phyloP scores from a whole-genome alignment of 306 rosid genomes.

The Canavalia ensiformis region DNA sequence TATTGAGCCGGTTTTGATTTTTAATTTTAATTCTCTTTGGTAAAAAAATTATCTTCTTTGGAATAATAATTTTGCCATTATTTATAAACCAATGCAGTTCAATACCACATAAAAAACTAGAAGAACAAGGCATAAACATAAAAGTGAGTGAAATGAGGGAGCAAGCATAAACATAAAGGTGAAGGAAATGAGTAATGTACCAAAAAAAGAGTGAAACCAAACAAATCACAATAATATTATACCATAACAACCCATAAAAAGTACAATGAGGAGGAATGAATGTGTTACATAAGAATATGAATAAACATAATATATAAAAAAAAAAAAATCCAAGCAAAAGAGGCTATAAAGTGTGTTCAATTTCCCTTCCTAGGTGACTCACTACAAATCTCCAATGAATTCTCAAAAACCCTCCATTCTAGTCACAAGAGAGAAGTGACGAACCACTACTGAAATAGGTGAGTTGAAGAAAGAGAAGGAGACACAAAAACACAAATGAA shows the following conservation, averaged over 20 bases:
- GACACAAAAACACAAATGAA: constrained; percentile 39
- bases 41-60: too few relatives aligned
- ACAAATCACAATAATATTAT: constrained; percentile 49
- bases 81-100: too few relatives aligned
- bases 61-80: too few relatives aligned
- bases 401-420: not conserved
- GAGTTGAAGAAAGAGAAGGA: not conserved
- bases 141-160: constrained; percentile 14
- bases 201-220: not conserved
- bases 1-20: too few relatives aligned
- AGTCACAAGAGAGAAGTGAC: not conserved
- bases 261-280: constrained; percentile 48
- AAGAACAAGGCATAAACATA: not conserved
- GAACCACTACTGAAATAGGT: not conserved
- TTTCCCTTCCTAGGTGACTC: constrained; percentile 3
- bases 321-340: constrained; percentile 12
- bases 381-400: not conserved
- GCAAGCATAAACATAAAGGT: too few relatives aligned
- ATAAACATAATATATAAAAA: not conserved
- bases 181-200: too few relatives aligned
- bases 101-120: too few relatives aligned
- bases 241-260: constrained; percentile 21
- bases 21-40: too few relatives aligned
- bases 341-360: not conserved
- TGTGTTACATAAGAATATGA: constrained; percentile 44